These are phyloP conservation scores for Jackrogersella multiformis DNA, from an alignment of 495 filamentous ascomycete species.

Conservation along the genomic window DNA sequence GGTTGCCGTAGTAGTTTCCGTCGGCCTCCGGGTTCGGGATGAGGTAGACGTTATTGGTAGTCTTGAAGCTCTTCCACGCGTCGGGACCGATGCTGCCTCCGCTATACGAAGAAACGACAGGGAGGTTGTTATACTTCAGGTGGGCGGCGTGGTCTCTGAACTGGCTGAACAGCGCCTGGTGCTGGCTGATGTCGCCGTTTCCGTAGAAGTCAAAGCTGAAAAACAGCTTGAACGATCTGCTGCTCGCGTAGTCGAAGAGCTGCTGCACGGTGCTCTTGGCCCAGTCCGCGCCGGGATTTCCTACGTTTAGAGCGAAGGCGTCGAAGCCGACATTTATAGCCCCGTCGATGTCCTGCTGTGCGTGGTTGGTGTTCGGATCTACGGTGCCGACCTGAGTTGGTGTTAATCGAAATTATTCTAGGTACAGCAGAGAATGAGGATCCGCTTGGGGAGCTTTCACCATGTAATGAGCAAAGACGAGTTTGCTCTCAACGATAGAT, in stretches of 20 bases:
- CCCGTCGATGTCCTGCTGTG: slow-evolving; percentile 47
- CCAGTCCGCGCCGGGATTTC: slow-evolving; percentile 39
- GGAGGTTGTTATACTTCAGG: slow-evolving; percentile 37
- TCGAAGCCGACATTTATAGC: slow-evolving; percentile 47
- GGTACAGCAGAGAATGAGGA: neutral
- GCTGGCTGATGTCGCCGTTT: slow-evolving; percentile 38
- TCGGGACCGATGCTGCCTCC: slow-evolving; percentile 37
- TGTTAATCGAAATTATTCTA: neutral
- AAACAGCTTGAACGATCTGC: slow-evolving; percentile 50
- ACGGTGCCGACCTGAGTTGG: slow-evolving; percentile 44
- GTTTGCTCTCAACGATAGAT: slow-evolving; percentile 30
- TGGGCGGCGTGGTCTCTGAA: slow-evolving; percentile 44
- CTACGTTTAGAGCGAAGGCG: slow-evolving; percentile 53
- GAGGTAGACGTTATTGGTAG: slow-evolving; percentile 43
- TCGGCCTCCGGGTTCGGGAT: slow-evolving; percentile 46
- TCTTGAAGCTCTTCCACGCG: slow-evolving; percentile 43
- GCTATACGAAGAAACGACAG: slow-evolving; percentile 49
- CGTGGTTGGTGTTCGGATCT: slow-evolving; percentile 44
- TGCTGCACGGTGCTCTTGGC: slow-evolving; percentile 41
- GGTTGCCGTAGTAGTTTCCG: slow-evolving; percentile 38
- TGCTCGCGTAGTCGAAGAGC: slow-evolving; percentile 47
- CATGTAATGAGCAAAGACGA: slow-evolving; percentile 45
- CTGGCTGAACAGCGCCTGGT: slow-evolving; percentile 40
- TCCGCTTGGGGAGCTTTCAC: slow-evolving; percentile 7
- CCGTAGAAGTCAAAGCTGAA: slow-evolving; percentile 53